Evolutionary conservation across 2,329 filamentous ascomycete genomes (phyloP), one percentile per base, ranked within the genome.

Genomic region (Pseudocercospora cruenta): DNA sequence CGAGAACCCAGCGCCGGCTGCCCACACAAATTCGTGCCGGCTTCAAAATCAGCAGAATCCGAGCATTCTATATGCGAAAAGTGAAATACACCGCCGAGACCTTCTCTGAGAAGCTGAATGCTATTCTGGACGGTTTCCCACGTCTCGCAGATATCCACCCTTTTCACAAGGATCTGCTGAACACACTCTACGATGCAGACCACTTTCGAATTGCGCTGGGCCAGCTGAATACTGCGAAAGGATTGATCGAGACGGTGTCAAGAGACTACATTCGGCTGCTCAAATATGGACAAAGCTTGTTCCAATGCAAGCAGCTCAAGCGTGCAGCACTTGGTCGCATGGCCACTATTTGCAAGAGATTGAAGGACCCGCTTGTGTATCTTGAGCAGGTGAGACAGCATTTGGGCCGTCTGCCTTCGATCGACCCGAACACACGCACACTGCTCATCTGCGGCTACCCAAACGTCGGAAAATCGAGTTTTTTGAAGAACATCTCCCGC

Each of bases 221-320:
- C 67, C 95, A 98, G 81, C 84, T 99, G 54, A 96, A 93, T 51
- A 98, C 95, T 4, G 95, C 95, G 60, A 98, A 97, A 84, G 92
- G 96, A 77, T 84, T 98, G 71, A 96, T 99, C 64, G 95, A 99
- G 86, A 96, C 94, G 62, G 95, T 99, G 69, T 91, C 92, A 67
- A 88, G 95, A 77, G 95, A 99, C 80, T 99, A 99, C 77, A 93
- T 99, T 69, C 92, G 95, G 71, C 87, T 99, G 54, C 87, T 96
- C 80, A 96, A 97, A 86, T 98, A 99, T 83, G 94, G 93, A 63
- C 94, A 97, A 84, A 96, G 90, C 76, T 87, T 99, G 70, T 99
- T 94, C 85, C 95, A 99, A 84, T 98, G 94, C 87, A 99, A 99
- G 84, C 94, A 98, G 84, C 88, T 99, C 76, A 99, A 99, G 88